Conservation (phyloP, 1,284 basidiomycete species). For the Tilletia caries region DNA sequence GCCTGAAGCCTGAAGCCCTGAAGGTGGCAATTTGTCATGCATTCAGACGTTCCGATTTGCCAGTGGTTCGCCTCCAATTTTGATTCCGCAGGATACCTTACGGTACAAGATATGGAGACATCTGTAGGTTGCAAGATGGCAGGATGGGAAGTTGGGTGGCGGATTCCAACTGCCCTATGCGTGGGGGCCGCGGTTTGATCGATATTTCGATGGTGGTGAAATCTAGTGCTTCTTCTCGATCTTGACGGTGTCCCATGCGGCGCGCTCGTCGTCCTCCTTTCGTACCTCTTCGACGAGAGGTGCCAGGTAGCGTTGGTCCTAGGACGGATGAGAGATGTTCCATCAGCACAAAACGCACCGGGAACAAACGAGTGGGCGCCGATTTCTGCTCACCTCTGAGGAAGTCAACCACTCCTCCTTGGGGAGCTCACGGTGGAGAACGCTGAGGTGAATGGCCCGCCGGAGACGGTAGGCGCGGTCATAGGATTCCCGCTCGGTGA, state of each 20-base stretch:
- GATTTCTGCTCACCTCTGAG: conserved; percentile 64
- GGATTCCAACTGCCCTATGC: no score
- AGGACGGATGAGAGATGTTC: conserved; percentile 18
- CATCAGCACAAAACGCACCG: no score
- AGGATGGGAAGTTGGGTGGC: no score
- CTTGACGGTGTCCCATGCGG: conserved; percentile 70
- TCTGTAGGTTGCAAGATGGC: no score
- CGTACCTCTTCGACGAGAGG: conserved; percentile 74
- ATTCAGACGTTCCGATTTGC: no score
- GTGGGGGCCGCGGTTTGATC: no score
- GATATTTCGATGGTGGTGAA: no score
- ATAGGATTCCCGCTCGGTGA: conserved; percentile 75
- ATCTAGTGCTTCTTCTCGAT: conserved; percentile 36
- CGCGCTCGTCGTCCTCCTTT: conserved; percentile 75
- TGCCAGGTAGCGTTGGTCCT: conserved; percentile 89
- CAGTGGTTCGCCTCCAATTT: no score
- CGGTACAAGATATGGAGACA: no score
- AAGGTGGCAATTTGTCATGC: no score
- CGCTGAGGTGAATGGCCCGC: conserved; percentile 73
- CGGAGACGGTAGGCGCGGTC: conserved; percentile 90
- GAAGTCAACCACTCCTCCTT: conserved; percentile 78
- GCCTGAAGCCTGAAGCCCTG: no score
- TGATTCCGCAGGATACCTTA: no score
- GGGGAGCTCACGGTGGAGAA: conserved; percentile 77
- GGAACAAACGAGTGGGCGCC: background rate